These are phyloP conservation scores for Kurtzmaniella quercitrusa DNA, from an alignment of 1,139 yeast genomes.

Conservation along the genomic window DNA sequence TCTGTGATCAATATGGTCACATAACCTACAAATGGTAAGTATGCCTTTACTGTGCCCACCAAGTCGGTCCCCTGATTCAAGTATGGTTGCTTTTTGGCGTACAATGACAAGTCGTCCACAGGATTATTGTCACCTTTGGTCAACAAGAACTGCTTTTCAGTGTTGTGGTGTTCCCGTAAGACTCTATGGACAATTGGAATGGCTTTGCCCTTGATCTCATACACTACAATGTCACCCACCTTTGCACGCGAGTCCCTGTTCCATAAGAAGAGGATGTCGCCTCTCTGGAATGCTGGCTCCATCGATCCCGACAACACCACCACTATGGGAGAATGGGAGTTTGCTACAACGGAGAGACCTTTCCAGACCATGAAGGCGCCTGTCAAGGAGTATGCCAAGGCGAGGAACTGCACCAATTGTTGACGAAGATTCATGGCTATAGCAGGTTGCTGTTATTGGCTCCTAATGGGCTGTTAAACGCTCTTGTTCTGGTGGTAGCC, in stretches of 20 bases:
- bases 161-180: slow-evolving; percentile 66
- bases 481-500: too few species aligned
- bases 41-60: slow-evolving; percentile 87
- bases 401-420: slow-evolving; percentile 53
- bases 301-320: slow-evolving; percentile 96
- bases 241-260: slow-evolving; percentile 63
- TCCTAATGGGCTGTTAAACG: too few species aligned
- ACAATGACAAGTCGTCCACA: slow-evolving; percentile 82
- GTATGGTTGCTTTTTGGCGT: slow-evolving; percentile 73
- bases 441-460: slow-evolving; percentile 3
- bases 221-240: slow-evolving; percentile 97
- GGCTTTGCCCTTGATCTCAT: slow-evolving; percentile 71
- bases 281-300: slow-evolving; percentile 99
- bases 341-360: slow-evolving; percentile 68
- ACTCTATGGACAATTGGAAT: slow-evolving; percentile 97
- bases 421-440: slow-evolving; percentile 41
- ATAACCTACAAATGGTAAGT: slow-evolving; percentile 89
- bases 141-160: slow-evolving; percentile 64
- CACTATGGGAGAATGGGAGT: slow-evolving; percentile 90
- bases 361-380: slow-evolving; percentile 94
- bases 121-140: slow-evolving; percentile 98
- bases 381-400: slow-evolving; percentile 73
- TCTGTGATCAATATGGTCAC: slow-evolving; percentile 91
- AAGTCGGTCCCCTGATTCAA: slow-evolving; percentile 73
- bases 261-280: slow-evolving; percentile 90